Conservation (phyloP, 176 grass and related monocot genomes). For the Cenchrus fungigraminus region DNA sequence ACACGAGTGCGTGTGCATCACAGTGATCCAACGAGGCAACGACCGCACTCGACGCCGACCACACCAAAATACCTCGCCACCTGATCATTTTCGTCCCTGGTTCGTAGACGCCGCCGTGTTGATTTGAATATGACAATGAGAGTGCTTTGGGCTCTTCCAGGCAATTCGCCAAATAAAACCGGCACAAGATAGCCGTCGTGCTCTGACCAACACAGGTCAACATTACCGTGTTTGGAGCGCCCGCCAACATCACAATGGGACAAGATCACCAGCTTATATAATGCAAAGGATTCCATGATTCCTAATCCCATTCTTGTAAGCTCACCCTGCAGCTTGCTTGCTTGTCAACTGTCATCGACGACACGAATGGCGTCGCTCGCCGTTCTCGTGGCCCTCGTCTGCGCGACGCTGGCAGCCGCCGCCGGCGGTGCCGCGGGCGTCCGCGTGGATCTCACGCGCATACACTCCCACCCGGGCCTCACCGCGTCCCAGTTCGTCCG, state of each 20-base stretch:
- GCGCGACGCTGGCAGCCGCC: not conserved
- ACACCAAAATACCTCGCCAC: too few relatives aligned
- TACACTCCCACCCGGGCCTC: constrained; percentile 49
- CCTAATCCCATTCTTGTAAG: not conserved
- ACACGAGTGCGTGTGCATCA: too few relatives aligned
- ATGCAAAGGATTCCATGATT: too few relatives aligned
- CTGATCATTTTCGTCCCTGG: too few relatives aligned
- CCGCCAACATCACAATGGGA: not conserved
- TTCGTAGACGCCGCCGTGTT: too few relatives aligned
- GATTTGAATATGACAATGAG: too few relatives aligned
- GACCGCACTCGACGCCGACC: too few relatives aligned
- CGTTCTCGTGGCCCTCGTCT: not conserved
- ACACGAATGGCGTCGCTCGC: not conserved
- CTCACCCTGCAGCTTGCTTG: too few relatives aligned
- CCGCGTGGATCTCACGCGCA: constrained; percentile 58
- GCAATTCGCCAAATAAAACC: constrained; percentile 1
- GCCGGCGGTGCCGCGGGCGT: constrained; percentile 22
- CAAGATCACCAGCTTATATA: constrained; percentile 22
- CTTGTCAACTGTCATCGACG: not conserved
- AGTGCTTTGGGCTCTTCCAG: constrained; percentile 16
- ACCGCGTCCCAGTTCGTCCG: constrained; percentile 50
- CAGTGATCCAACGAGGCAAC: too few relatives aligned
- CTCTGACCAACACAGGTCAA: constrained; percentile 34
- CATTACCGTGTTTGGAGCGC: not conserved
- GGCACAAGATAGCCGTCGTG: constrained; percentile 1